phyloP scores from a whole-genome alignment of 129 eudicot species.

The Glebionis coronaria region DNA sequence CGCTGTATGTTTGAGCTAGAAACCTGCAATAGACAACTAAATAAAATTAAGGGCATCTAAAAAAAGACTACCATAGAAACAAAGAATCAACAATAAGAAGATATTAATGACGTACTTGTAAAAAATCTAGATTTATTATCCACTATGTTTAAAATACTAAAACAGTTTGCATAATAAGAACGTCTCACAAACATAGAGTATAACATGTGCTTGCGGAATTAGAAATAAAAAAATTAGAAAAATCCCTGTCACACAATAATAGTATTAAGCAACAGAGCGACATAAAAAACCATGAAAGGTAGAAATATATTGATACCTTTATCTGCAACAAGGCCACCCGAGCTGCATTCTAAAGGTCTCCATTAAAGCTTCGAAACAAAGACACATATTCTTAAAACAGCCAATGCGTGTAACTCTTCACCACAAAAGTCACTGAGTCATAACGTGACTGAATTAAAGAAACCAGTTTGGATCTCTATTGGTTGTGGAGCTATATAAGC shows the following conservation, averaged over 20 bases:
- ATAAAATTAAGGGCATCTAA: background rate
- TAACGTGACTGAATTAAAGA: too few relatives aligned
- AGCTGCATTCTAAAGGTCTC: constrained; percentile 55
- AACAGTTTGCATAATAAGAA: too few relatives aligned
- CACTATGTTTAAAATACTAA: background rate
- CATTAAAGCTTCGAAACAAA: constrained; percentile 52
- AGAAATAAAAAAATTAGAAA: background rate
- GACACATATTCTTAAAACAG: constrained; percentile 56
- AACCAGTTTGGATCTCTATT: too few relatives aligned
- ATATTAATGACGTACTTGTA: too few relatives aligned
- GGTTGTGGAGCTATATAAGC: too few relatives aligned
- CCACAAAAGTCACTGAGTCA: too few relatives aligned
- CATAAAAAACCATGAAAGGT: too few relatives aligned
- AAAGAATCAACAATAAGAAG: too few relatives aligned
- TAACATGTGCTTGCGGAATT: too few relatives aligned
- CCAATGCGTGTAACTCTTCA: too few relatives aligned
- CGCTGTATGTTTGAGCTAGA: constrained; percentile 36
- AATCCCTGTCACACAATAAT: background rate
- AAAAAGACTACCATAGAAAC: too few relatives aligned
- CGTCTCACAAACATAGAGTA: too few relatives aligned
- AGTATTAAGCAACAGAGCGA: background rate
- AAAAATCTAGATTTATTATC: background rate
- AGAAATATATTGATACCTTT: constrained; percentile 31
- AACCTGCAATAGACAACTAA: constrained; percentile 42
- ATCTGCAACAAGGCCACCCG: constrained; percentile 64